Evolutionary conservation across 2,329 filamentous ascomycete genomes (phyloP).

Genomic region (Clarireedia sp.): DNA sequence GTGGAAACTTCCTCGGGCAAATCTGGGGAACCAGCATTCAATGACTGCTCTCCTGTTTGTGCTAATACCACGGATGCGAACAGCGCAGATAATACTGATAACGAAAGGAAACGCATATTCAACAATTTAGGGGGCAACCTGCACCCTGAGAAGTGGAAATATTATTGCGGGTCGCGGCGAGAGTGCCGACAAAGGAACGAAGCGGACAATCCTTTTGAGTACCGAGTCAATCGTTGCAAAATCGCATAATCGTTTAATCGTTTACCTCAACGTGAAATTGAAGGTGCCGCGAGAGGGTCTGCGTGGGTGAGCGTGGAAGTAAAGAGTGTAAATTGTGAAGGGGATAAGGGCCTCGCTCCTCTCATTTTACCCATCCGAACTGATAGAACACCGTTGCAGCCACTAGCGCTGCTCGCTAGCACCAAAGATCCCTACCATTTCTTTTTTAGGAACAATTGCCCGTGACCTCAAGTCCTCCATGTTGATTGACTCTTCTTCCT

Average conservation of each 20-base stretch:
- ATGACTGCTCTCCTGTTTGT: slow-evolving; percentile 11
- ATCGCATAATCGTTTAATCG: neutral
- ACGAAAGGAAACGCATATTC: slow-evolving; percentile 27
- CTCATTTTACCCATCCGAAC: neutral
- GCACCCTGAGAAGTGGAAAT: slow-evolving; percentile 17
- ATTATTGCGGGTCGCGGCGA: slow-evolving; percentile 15
- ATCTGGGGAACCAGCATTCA: slow-evolving; percentile 9
- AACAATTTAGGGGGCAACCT: slow-evolving; percentile 11
- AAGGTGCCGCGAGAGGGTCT: neutral
- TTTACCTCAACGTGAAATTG: neutral
- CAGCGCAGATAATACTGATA: slow-evolving; percentile 22
- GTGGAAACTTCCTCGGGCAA: slow-evolving; percentile 18
- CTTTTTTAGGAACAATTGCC: neutral
- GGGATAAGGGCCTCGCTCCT: slow-evolving; percentile 2
- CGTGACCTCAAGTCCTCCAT: neutral
- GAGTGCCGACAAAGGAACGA: slow-evolving; percentile 16
- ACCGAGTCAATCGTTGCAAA: neutral
- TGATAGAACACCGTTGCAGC: slow-evolving; percentile 8
- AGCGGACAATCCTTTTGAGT: neutral
- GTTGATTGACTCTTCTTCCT: no score
- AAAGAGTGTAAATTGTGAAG: slow-evolving; percentile 6
- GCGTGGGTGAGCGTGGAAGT: neutral
- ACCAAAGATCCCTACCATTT: slow-evolving; percentile 1
- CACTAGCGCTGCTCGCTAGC: neutral
- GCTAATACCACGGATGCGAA: slow-evolving; percentile 20